phyloP scores from a whole-genome alignment of 345 rosid species.

The Acer campestre region DNA sequence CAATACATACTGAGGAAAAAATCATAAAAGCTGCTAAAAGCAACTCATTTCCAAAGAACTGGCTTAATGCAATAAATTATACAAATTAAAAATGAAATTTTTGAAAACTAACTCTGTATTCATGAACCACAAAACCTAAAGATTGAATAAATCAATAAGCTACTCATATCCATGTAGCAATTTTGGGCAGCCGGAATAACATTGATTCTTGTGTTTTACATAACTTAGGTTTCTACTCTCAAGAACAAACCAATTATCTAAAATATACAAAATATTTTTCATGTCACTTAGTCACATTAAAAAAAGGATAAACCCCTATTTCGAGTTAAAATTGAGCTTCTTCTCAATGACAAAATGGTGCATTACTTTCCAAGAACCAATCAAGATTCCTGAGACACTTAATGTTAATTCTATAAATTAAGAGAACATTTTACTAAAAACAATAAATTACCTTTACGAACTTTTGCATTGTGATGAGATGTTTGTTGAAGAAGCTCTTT shows the following conservation, averaged over 20 bases:
- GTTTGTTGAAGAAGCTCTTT: slow-evolving; percentile 81
- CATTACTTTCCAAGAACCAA: not conserved
- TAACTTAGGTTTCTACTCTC: too few relatives aligned
- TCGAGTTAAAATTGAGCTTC: not conserved
- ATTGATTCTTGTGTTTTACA: not conserved
- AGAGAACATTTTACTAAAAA: not conserved
- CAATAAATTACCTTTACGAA: slow-evolving; percentile 58
- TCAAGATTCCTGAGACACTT: not conserved
- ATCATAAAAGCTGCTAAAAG: not conserved
- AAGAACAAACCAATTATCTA: slow-evolving; percentile 5
- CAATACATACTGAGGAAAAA: not conserved
- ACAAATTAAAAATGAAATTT: not conserved
- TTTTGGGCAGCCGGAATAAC: not conserved
- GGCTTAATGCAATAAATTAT: not conserved
- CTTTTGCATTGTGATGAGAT: slow-evolving; percentile 82
- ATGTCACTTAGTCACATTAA: not conserved
- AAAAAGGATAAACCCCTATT: not conserved
- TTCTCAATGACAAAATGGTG: not conserved
- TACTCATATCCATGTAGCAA: not conserved
- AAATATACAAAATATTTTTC: slow-evolving; percentile 17
- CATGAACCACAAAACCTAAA: not conserved
- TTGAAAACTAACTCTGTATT: not conserved
- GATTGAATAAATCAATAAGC: not conserved
- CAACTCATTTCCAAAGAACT: not conserved
- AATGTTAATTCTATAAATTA: not conserved